phyloP scores from a whole-genome alignment of 2,329 filamentous ascomycete genomes.

The Achaetomium macrosporum region DNA sequence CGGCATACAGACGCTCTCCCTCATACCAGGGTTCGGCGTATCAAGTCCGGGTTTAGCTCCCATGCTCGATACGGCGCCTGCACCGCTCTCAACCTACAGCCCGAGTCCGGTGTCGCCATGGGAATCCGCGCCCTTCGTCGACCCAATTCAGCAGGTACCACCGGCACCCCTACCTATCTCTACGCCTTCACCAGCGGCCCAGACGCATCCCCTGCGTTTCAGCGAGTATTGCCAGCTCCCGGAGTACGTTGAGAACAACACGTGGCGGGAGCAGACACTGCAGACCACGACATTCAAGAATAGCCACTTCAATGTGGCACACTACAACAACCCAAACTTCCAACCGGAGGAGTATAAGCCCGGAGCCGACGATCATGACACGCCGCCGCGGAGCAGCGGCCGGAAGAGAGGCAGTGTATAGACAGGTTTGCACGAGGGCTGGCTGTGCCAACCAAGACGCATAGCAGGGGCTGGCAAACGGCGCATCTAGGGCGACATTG shows the following conservation, averaged over 20 bases:
- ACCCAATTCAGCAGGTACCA: slow-evolving; percentile 22
- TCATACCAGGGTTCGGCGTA: slow-evolving; percentile 42
- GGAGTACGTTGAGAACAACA: slow-evolving; percentile 32
- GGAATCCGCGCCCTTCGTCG: slow-evolving; percentile 32
- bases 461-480: not conserved
- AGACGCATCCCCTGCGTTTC: slow-evolving; percentile 42
- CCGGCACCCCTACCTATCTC: slow-evolving; percentile 13
- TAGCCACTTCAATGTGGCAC: slow-evolving; percentile 60
- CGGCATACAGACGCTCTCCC: slow-evolving; percentile 39
- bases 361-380: slow-evolving; percentile 33
- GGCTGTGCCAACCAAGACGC: slow-evolving; percentile 16
- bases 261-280: slow-evolving; percentile 40
- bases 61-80: slow-evolving; percentile 17
- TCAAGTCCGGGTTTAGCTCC: slow-evolving; percentile 19
- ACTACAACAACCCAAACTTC: slow-evolving; percentile 60
- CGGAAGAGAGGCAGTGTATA: slow-evolving; percentile 24
- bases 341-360: slow-evolving; percentile 49
- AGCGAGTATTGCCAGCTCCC: slow-evolving; percentile 48
- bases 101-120: slow-evolving; percentile 34
- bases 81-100: slow-evolving; percentile 27
- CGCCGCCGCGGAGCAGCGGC: slow-evolving; percentile 14
- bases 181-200: slow-evolving; percentile 20
- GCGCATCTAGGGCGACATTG: not conserved
- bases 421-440: slow-evolving; percentile 11
- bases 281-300: slow-evolving; percentile 59